These are phyloP conservation scores for Wallacemonas sp. DNA, from an alignment of 208 protist genomes.

Conservation along the genomic window DNA sequence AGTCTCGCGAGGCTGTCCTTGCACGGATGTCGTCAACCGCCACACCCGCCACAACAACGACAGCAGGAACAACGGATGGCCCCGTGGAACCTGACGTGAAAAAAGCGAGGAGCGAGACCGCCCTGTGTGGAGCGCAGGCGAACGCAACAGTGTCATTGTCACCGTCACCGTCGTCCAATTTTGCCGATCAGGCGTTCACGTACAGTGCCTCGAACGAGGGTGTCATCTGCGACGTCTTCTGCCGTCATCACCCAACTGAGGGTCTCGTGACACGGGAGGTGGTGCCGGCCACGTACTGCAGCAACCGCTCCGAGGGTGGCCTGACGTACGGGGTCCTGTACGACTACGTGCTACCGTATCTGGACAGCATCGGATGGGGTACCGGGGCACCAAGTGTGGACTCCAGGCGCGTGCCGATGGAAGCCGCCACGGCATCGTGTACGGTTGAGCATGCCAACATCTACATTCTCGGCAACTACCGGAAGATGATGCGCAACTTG, in stretches of 20 bases:
- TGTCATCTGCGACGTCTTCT: slow-evolving; percentile 68
- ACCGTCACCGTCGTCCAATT: neutral
- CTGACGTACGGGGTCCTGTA: slow-evolving; percentile 80
- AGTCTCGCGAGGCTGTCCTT: neutral
- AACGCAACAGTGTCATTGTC: too few species aligned
- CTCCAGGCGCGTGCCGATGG: slow-evolving; percentile 12
- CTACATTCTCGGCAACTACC: slow-evolving; percentile 83
- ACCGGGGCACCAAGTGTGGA: neutral
- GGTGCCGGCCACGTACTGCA: slow-evolving; percentile 63
- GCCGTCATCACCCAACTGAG: slow-evolving; percentile 59
- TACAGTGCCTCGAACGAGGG: slow-evolving; percentile 64
- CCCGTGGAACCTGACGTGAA: neutral
- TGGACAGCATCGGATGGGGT: slow-evolving; percentile 44
- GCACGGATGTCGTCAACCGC: neutral
- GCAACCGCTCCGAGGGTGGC: slow-evolving; percentile 61
- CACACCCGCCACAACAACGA: neutral
- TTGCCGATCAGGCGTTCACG: slow-evolving; percentile 47
- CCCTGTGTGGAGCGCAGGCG: too few species aligned
- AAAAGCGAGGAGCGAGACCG: neutral
- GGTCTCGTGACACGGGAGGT: slow-evolving; percentile 39
- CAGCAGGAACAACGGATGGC: neutral
- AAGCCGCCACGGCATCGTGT: slow-evolving; percentile 45
- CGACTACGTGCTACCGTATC: slow-evolving; percentile 71
- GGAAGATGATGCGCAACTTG: slow-evolving; percentile 83
- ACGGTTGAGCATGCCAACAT: slow-evolving; percentile 72